Base-by-base conservation (phyloP, 2,329 filamentous ascomycete species). In the Myrmaecium sp. region DNA sequence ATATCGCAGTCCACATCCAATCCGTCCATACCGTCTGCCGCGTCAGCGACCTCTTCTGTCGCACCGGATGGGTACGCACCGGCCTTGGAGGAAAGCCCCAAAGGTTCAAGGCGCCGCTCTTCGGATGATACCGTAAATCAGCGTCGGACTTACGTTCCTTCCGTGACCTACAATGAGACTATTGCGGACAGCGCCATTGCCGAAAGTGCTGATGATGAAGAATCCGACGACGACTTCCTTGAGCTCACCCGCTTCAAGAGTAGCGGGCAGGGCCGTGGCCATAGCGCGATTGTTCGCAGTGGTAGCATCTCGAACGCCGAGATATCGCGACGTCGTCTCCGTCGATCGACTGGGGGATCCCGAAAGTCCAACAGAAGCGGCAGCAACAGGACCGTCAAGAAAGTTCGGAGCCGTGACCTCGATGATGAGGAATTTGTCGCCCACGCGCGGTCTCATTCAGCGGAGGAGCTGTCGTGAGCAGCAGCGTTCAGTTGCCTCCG, bases 1-100 rank as follows among this genome's bases (percentile, higher is more conserved):
- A 57, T 60, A 32, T 62, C 60, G 14, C 57, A 59, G 36, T 60
- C 57, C 4, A 55, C 57, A 6, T 62, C 58, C 6, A 58, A 62
- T 30, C 59, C 59, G 7, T 64, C 60, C 1, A 60, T 63, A 14
- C 60, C 60, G 2, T 64, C 60, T 6, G 52, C 59, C 10, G 51
- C 54, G n/a, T 62, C 59, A 2, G 55, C 56, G 19, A 50, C 48
- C 19, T 62, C 59, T 0, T 61, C 57, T 6, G 31, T 55, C 11
- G 52, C 50, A 11, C 46, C 48, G 20, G 48, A 51, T 18, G 48
- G 51, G 10, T 30, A 38, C 17, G 36, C 42, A 12, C 27, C 35
- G 4, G 30, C 40, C 4, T 30, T 39, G 3, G 16, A 23, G 12
- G 18, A 31, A 11, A 17, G 14, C 36, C 10, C 24, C 20, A n/a